Percentiles rank a stretch among this genome's conserved stretches.
These are phyloP conservation scores for Phytophthora hibernalis DNA, from an alignment of 352 stramenopile genomes.

Conservation along the genomic window DNA sequence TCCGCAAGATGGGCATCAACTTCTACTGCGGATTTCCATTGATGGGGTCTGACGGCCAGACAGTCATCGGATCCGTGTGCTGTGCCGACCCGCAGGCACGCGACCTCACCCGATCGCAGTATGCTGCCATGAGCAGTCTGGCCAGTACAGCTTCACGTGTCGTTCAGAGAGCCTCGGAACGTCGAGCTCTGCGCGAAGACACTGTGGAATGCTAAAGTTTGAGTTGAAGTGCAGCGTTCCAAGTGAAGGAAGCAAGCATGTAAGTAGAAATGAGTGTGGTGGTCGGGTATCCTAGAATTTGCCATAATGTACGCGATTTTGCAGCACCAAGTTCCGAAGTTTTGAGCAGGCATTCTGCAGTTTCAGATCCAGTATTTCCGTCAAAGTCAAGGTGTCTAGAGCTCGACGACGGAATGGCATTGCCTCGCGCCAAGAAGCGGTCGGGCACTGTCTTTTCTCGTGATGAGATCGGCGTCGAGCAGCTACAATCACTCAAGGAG, in stretches of 20 bases:
- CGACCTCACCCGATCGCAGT: constrained; percentile 65
- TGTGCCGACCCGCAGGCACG: constrained; percentile 59
- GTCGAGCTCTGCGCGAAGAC: constrained; percentile 31
- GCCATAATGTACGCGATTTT: not conserved
- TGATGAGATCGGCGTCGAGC: constrained; percentile 83
- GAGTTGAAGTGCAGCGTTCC: not conserved
- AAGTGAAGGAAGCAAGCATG: not conserved
- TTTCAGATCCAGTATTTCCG: constrained; percentile 32
- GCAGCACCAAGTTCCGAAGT: not conserved
- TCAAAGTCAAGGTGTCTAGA: not conserved
- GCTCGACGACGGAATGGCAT: constrained; percentile 17
- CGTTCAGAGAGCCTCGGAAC: constrained; percentile 38
- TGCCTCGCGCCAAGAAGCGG: constrained; percentile 45
- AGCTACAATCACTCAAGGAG: constrained; percentile 85
- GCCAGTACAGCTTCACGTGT: constrained; percentile 62
- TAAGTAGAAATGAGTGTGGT: constrained; percentile 1
- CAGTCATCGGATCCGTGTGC: constrained; percentile 69
- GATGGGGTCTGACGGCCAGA: constrained; percentile 50
- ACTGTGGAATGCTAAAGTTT: constrained; percentile 21
- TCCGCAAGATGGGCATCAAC: constrained; percentile 51
- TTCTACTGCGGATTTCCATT: constrained; percentile 86
- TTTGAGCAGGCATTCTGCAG: constrained; percentile 5
- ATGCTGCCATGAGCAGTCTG: constrained; percentile 55
- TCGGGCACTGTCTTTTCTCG: constrained; percentile 77
- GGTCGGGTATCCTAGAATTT: constrained; percentile 4